Percentiles rank a stretch among this genome's conserved stretches.
Evolutionary conservation across 1,284 basidiomycete species (phyloP).

Genomic region (Naganishia cerealis): DNA sequence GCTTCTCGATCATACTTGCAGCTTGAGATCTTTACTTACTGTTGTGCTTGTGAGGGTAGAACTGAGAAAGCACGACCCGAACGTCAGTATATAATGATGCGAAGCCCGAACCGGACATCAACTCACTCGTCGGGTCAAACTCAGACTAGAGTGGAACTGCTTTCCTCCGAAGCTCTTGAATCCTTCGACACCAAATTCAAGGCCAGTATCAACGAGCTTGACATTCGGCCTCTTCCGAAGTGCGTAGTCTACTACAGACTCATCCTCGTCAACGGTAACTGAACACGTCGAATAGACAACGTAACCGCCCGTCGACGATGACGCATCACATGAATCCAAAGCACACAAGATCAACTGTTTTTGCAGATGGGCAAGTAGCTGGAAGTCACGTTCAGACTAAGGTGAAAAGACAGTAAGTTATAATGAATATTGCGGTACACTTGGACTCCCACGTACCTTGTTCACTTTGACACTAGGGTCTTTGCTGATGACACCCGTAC

Average conservation of each 20-base stretch:
- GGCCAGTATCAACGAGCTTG: slow-evolving; percentile 86
- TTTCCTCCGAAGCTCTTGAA: slow-evolving; percentile 88
- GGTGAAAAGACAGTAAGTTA: neutral
- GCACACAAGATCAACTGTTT: slow-evolving; percentile 98
- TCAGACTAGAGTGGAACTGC: slow-evolving; percentile 75
- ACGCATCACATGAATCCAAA: slow-evolving; percentile 89
- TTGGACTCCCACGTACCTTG: slow-evolving; percentile 65
- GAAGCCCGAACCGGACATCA: slow-evolving; percentile 6
- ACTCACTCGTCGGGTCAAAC: slow-evolving; percentile 68
- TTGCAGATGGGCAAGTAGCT: slow-evolving; percentile 90
- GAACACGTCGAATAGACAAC: slow-evolving; percentile 99
- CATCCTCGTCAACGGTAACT: slow-evolving; percentile 97
- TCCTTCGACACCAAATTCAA: slow-evolving; percentile 90
- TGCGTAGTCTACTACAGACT: slow-evolving; percentile 98
- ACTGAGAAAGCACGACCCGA: slow-evolving; percentile 36
- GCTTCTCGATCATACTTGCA: neutral
- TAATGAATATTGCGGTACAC: neutral
- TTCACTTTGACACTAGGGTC: slow-evolving; percentile 97
- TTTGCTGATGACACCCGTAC: slow-evolving; percentile 97
- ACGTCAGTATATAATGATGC: slow-evolving; percentile 60
- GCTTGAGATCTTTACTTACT: slow-evolving; percentile 31
- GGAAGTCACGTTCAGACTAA: slow-evolving; percentile 91
- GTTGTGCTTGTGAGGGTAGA: slow-evolving; percentile 56
- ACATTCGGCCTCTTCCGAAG: slow-evolving; percentile 93
- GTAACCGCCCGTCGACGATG: slow-evolving; percentile 87